These are phyloP conservation scores for Trichophyton benhamiae DNA, from an alignment of 2,329 filamentous ascomycete species.

Conservation along the genomic window DNA sequence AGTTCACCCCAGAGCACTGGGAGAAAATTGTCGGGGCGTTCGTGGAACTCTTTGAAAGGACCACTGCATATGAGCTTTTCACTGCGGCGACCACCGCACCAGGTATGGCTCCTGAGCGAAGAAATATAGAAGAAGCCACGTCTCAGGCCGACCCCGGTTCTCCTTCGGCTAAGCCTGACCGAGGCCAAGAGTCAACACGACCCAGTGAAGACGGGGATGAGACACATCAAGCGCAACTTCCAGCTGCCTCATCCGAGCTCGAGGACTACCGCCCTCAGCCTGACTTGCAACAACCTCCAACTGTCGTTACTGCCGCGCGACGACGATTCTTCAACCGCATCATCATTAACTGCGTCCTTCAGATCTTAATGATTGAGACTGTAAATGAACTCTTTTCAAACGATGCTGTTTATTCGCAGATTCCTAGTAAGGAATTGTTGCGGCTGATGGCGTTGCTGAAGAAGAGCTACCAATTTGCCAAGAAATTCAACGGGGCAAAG, in stretches of 20 bases:
- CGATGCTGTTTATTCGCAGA: slow-evolving; percentile 84
- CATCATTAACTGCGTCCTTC: slow-evolving; percentile 94
- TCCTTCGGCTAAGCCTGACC: slow-evolving; percentile 17
- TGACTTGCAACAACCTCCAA: slow-evolving; percentile 69
- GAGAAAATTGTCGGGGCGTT: slow-evolving; percentile 89
- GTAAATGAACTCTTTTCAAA: slow-evolving; percentile 98
- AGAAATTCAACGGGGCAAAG: slow-evolving; percentile 95
- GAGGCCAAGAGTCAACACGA: slow-evolving; percentile 17
- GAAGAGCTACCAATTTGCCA: slow-evolving; percentile 91
- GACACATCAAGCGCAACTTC: slow-evolving; percentile 19
- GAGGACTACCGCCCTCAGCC: slow-evolving; percentile 80
- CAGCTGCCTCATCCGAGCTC: slow-evolving; percentile 38
- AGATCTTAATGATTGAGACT: slow-evolving; percentile 98
- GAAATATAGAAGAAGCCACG: slow-evolving; percentile 17
- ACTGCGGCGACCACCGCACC: slow-evolving; percentile 55
- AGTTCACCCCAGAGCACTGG: slow-evolving; percentile 83
- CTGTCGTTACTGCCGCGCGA: slow-evolving; percentile 84
- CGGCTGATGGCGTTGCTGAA: slow-evolving; percentile 89
- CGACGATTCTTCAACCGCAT: slow-evolving; percentile 98
- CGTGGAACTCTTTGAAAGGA: slow-evolving; percentile 86
- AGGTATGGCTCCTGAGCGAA: slow-evolving; percentile 20
- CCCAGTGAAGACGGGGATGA: slow-evolving; percentile 5
- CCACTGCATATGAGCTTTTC: slow-evolving; percentile 90
- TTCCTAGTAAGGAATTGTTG: slow-evolving; percentile 78
- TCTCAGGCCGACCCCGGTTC: slow-evolving; percentile 16